Evolutionary conservation across 352 stramenopile species (phyloP), one percentile per base, ranked within the genome.

Genomic region (Paralagenidium karlingii): DNA sequence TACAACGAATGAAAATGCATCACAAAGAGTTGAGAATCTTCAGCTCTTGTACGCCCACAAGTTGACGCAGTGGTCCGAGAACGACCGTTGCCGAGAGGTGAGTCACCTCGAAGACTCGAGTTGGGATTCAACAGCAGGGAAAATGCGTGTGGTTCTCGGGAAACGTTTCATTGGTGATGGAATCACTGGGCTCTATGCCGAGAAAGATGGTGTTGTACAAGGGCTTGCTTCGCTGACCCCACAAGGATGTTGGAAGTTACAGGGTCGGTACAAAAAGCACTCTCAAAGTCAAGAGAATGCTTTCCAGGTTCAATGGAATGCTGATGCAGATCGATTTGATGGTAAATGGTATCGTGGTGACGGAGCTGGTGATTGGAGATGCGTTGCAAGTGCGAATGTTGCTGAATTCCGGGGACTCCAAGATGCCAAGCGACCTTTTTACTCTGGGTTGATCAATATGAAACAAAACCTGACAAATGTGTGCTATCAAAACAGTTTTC

Each of bases 401-500:
- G 60, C 54, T 18, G 60, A 87, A 27, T 84, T 91, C 30, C 64
- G 77, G 38, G 79, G 79, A 8, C 47, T 87, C n/a, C 21, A 47
- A 47, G 25, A 25, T 7, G 40, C n/a, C 9, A 15, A 4, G 5
- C 71, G 82, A 38, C 79, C 77, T 13, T 91, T 77, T 38, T 89
- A 91, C 42, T 65, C 68, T 8, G 81, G 81, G 3, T 62, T 94
- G 36, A 63, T 93, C 31, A 94, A 94, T 51, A 92, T 91, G 80
- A 81, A 89, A 55, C 67, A 89, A 39, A 86, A 85, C 43, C 53
- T 94, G 33, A 91, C 77, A 5, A 94, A 94, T 30, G 77, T 94
- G 0, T 94, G 81, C 53, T 94, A 92, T 53, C 81, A 94, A 51
- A 94, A 94, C 63, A 90, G 74, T 37, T 91, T 92, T 30, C 37